Conservation (phyloP, 805 yeast species). For the Dipodascopsis uninucleata region DNA sequence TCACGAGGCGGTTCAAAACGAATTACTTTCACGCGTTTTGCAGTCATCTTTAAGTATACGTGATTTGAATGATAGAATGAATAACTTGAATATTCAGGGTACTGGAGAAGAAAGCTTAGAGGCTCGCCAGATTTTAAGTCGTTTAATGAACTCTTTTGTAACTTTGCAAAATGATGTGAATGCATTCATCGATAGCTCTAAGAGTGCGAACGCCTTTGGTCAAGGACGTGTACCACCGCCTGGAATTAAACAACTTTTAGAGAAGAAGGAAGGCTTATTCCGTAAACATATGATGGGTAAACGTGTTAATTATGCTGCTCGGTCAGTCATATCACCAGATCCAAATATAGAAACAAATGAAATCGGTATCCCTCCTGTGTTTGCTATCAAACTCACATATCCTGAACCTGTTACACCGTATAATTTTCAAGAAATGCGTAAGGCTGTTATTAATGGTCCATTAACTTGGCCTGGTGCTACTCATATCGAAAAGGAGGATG, state of each 20-base stretch:
- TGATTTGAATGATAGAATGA: constrained; percentile 82
- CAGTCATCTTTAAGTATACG: constrained; percentile 77
- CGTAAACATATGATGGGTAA: constrained; percentile 99
- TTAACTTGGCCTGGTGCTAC: constrained; percentile 98
- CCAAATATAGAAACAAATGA: constrained; percentile 97
- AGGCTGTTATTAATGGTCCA: constrained; percentile 97
- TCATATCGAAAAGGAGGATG: constrained; percentile 94
- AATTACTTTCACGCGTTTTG: constrained; percentile 72
- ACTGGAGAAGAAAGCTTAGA: constrained; percentile 32
- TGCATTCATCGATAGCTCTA: constrained; percentile 86
- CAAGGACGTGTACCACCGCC: constrained; percentile 71
- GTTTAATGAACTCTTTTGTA: constrained; percentile 92
- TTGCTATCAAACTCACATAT: constrained; percentile 90
- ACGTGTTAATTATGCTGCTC: constrained; percentile 98
- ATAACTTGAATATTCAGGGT: constrained; percentile 53
- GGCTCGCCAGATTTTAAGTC: constrained; percentile 52
- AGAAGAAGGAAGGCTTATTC: constrained; percentile 96
- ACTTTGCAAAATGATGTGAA: constrained; percentile 93
- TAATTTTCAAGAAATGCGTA: constrained; percentile 84
- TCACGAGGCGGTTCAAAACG: constrained; percentile 92
- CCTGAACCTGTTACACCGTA: constrained; percentile 97
- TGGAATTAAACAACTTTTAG: constrained; percentile 95
- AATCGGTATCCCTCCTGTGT: constrained; percentile 98
- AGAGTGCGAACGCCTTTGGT: constrained; percentile 69
- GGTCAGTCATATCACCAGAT: constrained; percentile 98